Conservation (phyloP, 768 basidiomycete species). For the Rhodotorula sphaerocarpa region DNA sequence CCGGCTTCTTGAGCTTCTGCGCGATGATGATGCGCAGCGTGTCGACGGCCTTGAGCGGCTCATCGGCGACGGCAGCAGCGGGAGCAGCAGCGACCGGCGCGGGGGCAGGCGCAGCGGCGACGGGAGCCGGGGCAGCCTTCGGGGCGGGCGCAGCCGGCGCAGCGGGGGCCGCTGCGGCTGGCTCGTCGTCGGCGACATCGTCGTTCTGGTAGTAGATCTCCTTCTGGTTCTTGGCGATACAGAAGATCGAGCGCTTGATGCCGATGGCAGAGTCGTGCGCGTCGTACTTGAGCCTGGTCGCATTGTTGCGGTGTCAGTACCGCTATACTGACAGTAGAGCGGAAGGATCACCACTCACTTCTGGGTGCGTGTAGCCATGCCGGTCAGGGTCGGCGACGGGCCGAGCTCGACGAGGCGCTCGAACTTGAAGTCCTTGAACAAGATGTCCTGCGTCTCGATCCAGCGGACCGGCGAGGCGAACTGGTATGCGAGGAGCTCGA, state of each 20-base stretch:
- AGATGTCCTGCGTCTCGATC: conserved; percentile 96
- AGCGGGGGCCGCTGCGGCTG: conserved; percentile 45
- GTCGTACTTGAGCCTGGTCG: conserved; percentile 65
- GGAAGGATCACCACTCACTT: conserved; percentile 50
- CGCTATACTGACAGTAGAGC: not conserved
- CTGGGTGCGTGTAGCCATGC: conserved; percentile 82
- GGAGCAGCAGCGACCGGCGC: conserved; percentile 49
- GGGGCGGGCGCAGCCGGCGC: conserved; percentile 46
- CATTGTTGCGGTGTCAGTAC: conserved; percentile 18
- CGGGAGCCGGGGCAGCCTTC: conserved; percentile 45
- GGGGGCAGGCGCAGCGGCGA: conserved; percentile 46
- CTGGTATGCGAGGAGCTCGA: conserved; percentile 94
- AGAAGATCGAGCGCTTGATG: conserved; percentile 70
- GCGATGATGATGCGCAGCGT: conserved; percentile 81
- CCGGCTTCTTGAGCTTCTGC: conserved; percentile 94
- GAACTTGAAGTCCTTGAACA: conserved; percentile 77
- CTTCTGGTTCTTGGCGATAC: conserved; percentile 88
- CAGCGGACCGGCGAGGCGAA: conserved; percentile 97
- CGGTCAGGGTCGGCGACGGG: conserved; percentile 89
- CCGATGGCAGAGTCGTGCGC: conserved; percentile 73
- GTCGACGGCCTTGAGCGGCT: conserved; percentile 81
- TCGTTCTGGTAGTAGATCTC: conserved; percentile 93
- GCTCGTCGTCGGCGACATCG: conserved; percentile 45
- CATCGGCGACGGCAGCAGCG: conserved; percentile 73
- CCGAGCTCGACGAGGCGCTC: conserved; percentile 94